A percentile compares a stretch with the other conserved stretches of the same genome.
phyloP scores from a whole-genome alignment of 306 rosid species.

The Carpinus viminea region DNA sequence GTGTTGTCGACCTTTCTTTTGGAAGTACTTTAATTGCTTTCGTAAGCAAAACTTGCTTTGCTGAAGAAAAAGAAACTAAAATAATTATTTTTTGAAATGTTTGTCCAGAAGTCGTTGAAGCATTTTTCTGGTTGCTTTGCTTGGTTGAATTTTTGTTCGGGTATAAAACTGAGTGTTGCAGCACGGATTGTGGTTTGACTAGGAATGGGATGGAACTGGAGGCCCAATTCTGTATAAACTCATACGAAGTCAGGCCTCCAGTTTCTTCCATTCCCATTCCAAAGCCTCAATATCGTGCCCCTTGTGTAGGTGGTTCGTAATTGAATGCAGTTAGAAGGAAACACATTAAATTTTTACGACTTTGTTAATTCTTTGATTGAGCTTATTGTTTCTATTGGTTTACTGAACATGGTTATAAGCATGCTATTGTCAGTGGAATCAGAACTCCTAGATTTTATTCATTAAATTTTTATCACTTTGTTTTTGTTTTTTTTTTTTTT shows the following conservation, averaged over 20 bases:
- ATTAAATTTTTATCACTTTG: neutral
- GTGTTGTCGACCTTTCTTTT: neutral
- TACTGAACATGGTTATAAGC: neutral
- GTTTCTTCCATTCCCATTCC: neutral
- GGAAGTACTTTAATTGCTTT: neutral
- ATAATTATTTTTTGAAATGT: neutral
- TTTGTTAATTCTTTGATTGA: neutral
- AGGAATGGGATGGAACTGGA: neutral
- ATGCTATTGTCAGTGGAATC: neutral
- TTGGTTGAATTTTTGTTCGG: neutral
- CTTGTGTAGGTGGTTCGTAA: neutral
- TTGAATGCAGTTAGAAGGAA: neutral
- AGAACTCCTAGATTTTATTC: neutral
- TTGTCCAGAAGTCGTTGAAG: neutral
- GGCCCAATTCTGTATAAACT: neutral
- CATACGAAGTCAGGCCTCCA: neutral
- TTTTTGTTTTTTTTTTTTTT: too few species aligned
- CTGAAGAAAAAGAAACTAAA: neutral
- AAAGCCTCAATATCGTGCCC: neutral
- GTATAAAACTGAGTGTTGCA: neutral
- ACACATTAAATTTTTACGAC: neutral
- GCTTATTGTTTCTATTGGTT: neutral
- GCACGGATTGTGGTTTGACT: neutral
- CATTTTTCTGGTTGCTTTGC: neutral
- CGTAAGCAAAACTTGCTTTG: too few species aligned